phyloP scores from a whole-genome alignment of 495 filamentous ascomycete species.

The Penicillium paradoxum region DNA sequence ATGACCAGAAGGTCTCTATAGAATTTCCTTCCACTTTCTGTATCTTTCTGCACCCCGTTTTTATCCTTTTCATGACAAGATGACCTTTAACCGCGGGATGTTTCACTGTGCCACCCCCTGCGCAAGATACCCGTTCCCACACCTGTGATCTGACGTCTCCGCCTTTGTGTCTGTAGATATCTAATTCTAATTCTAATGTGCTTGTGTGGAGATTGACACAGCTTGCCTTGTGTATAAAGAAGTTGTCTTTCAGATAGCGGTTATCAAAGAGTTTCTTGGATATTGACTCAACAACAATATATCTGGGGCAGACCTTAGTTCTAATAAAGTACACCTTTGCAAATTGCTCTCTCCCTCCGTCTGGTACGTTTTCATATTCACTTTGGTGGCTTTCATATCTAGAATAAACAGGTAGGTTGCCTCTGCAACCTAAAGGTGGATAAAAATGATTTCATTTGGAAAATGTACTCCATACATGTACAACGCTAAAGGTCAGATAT shows the following conservation, averaged over 20 bases:
- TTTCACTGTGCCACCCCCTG: slow-evolving; percentile 9
- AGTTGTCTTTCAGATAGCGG: not conserved
- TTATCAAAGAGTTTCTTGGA: no score
- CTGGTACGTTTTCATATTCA: no score
- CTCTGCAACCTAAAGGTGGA: not conserved
- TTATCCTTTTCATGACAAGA: slow-evolving; percentile 18
- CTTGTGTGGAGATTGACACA: slow-evolving; percentile 8
- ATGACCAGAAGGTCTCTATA: not conserved
- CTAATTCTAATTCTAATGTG: slow-evolving; percentile 40
- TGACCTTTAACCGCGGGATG: slow-evolving; percentile 12
- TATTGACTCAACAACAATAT: no score
- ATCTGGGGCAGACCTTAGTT: no score
- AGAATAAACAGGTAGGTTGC: not conserved
- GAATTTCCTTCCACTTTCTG: slow-evolving; percentile 1
- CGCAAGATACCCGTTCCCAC: slow-evolving; percentile 1
- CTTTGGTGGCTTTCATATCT: no score
- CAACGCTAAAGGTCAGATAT: not conserved
- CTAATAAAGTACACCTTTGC: no score
- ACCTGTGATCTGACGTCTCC: not conserved
- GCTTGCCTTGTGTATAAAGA: not conserved
- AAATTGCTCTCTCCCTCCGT: no score
- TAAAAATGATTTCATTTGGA: not conserved
- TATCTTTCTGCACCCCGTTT: slow-evolving; percentile 2
- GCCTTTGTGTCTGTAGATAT: slow-evolving; percentile 33
- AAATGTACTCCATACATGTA: not conserved